Percentiles rank a stretch among this genome's conserved stretches.
Evolutionary conservation across 2,329 filamentous ascomycete genomes (phyloP).

Genomic region (Neofusicoccum ribis): DNA sequence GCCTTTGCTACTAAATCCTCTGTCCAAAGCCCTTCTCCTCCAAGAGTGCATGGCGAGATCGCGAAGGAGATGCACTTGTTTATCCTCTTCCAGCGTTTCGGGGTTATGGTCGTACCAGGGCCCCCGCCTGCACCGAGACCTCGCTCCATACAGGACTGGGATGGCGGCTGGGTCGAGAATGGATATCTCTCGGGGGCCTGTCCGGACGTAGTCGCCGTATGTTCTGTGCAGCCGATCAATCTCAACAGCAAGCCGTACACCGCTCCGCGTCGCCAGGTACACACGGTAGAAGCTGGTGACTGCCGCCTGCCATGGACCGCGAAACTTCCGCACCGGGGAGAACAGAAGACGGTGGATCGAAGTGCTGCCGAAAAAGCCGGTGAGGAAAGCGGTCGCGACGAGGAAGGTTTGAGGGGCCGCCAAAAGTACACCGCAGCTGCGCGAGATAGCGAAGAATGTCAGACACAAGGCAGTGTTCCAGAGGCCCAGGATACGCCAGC

Average conservation of each 20-base stretch:
- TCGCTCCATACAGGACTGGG: slow-evolving; percentile 29
- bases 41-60: slow-evolving; percentile 28
- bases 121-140: slow-evolving; percentile 37
- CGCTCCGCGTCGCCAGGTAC: neutral
- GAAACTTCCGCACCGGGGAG: slow-evolving; percentile 37
- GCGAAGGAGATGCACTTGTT: slow-evolving; percentile 23
- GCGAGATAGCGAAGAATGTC: neutral
- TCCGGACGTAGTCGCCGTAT: slow-evolving; percentile 20
- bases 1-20: slow-evolving; percentile 31
- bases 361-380: slow-evolving; percentile 35
- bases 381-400: neutral
- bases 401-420: neutral
- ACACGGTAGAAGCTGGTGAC: slow-evolving; percentile 9
- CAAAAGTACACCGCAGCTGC: neutral
- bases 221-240: neutral
- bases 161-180: slow-evolving; percentile 29
- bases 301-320: slow-evolving; percentile 1
- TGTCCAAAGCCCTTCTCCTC: slow-evolving; percentile 34
- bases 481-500: neutral
- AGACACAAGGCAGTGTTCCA: neutral
- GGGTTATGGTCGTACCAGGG: slow-evolving; percentile 28
- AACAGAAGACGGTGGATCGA: slow-evolving; percentile 42
- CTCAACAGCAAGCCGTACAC: slow-evolving; percentile 17
- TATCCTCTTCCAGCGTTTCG: slow-evolving; percentile 24
- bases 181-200: slow-evolving; percentile 29